Conservation (phyloP, 148 eudicot species). For the Pharnaceum exiguum region DNA sequence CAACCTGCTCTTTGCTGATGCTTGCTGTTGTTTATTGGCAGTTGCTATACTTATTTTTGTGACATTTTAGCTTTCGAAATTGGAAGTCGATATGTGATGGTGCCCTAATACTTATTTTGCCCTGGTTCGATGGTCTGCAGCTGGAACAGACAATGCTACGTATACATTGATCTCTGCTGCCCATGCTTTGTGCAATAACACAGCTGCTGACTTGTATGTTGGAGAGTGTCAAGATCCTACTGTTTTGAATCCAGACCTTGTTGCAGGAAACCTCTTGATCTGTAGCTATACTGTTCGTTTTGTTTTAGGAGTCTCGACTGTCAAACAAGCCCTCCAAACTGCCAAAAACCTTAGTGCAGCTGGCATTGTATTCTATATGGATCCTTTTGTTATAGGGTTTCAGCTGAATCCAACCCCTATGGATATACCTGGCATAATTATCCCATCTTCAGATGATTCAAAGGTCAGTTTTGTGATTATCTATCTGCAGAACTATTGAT, state of each 20-base stretch:
- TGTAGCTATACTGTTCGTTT: slow-evolving; percentile 97
- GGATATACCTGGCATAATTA: slow-evolving; percentile 82
- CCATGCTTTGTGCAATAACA: slow-evolving; percentile 69
- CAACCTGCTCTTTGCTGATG: too few species aligned
- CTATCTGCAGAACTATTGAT: too few species aligned
- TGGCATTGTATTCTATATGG: slow-evolving; percentile 90
- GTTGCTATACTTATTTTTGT: too few species aligned
- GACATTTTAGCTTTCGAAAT: neutral
- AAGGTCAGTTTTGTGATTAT: slow-evolving; percentile 51
- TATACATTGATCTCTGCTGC: slow-evolving; percentile 64
- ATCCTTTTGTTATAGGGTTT: slow-evolving; percentile 95
- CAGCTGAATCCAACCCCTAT: slow-evolving; percentile 96
- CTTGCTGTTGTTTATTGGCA: too few species aligned
- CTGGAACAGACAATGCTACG: slow-evolving; percentile 53
- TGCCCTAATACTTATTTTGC: slow-evolving; percentile 1
- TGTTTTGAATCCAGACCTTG: slow-evolving; percentile 51
- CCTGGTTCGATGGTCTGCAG: slow-evolving; percentile 37
- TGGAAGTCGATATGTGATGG: neutral
- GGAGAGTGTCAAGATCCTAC: slow-evolving; percentile 90
- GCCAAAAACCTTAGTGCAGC: slow-evolving; percentile 93
- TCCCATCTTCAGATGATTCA: slow-evolving; percentile 85
- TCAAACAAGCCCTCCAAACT: slow-evolving; percentile 79
- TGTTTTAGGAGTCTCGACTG: slow-evolving; percentile 86
- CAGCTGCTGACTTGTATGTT: slow-evolving; percentile 59
- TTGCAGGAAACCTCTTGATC: slow-evolving; percentile 82